A percentile compares a stretch with the other conserved stretches of the same genome.
Conservation (phyloP, 768 basidiomycete genomes). For the Gloeopeniophorella convolvens region DNA sequence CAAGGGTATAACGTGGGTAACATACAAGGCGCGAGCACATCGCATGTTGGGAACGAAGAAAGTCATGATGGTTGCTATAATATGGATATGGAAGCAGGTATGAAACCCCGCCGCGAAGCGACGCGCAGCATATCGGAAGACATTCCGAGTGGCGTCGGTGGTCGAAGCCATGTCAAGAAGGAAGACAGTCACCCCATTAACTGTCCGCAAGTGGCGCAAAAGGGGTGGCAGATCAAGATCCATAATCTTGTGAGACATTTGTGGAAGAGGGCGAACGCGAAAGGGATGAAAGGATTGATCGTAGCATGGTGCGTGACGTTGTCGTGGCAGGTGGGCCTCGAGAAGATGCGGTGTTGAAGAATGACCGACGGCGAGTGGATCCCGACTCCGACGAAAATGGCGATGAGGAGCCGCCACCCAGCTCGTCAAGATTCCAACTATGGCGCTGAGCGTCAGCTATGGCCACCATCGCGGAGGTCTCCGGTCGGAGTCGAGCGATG, state of each 20-base stretch:
- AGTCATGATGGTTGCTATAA: constrained; percentile 1
- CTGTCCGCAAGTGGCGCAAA: neutral
- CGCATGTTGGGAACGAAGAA: constrained; percentile 2
- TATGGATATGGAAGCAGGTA: constrained; percentile 8
- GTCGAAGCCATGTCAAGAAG: constrained; percentile 1
- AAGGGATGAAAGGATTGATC: constrained; percentile 13
- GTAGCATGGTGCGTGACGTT: constrained; percentile 8
- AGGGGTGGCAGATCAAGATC: neutral
- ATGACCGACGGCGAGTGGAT: neutral
- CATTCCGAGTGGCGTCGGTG: too few species aligned
- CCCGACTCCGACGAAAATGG: neutral
- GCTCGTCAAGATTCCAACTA: neutral
- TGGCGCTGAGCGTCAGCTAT: neutral
- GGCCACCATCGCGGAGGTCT: neutral
- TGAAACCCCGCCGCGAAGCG: neutral
- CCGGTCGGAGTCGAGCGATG: neutral
- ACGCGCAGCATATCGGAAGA: neutral
- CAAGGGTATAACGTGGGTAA: constrained; percentile 11
- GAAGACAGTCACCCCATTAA: neutral
- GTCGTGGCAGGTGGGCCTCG: constrained; percentile 6
- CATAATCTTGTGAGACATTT: neutral
- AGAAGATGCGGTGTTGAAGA: neutral
- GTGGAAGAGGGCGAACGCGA: constrained; percentile 11
- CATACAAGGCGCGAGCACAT: constrained; percentile 6
- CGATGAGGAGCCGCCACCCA: neutral